A percentile compares a stretch with the other conserved stretches of the same genome.
These are phyloP conservation scores for Metschnikowia matae DNA, from an alignment of 805 yeast genomes.

Conservation along the genomic window DNA sequence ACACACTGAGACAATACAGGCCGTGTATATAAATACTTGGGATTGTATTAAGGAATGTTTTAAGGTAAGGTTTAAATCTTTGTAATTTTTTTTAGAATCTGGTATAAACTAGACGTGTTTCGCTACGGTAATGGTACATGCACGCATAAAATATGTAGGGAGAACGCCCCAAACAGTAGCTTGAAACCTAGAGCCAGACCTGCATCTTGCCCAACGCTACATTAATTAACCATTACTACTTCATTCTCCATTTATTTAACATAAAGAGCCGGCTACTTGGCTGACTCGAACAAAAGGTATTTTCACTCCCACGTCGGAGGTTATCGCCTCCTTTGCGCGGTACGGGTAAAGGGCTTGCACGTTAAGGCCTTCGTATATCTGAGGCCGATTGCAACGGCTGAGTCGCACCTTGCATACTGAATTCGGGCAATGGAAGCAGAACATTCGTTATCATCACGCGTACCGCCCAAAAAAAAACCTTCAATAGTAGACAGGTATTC, in stretches of 20 bases:
- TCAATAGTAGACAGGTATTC: background rate
- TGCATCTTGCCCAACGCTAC: background rate
- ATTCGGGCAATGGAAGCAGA: background rate
- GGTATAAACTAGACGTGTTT: background rate
- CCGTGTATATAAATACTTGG: no score
- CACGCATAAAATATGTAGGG: background rate
- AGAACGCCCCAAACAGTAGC: background rate
- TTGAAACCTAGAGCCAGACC: background rate
- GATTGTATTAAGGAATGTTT: no score
- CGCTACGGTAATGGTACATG: background rate
- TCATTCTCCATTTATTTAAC: background rate
- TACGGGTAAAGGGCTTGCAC: background rate
- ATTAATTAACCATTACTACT: no score
- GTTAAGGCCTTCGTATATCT: background rate
- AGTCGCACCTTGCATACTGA: background rate
- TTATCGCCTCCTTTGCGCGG: background rate
- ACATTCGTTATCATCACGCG: background rate
- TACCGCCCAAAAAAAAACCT: background rate
- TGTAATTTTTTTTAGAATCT: background rate
- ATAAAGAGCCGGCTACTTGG: background rate
- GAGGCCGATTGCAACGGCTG: background rate
- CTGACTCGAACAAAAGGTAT: background rate
- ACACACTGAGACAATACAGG: background rate
- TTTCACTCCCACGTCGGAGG: background rate
- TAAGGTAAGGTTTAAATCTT: background rate